These are phyloP conservation scores for Hanseniaspora guilliermondii DNA, from an alignment of 805 yeast genomes.

Conservation along the genomic window DNA sequence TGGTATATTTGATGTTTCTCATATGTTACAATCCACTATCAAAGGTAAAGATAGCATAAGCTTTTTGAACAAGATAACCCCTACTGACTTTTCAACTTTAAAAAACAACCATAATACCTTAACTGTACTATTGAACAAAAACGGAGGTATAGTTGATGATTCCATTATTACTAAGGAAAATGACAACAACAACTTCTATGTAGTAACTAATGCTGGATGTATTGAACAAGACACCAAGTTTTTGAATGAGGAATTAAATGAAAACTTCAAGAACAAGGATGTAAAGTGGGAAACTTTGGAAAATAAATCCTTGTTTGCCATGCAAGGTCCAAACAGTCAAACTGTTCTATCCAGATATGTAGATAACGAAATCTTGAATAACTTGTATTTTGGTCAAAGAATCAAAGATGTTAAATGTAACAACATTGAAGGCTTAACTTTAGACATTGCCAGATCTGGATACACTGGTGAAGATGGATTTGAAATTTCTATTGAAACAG, in stretches of 20 bases:
- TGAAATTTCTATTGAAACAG: slow-evolving; percentile 67
- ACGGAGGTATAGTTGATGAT: slow-evolving; percentile 89
- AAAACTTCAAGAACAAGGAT: slow-evolving; percentile 25
- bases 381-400: slow-evolving; percentile 62
- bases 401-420: slow-evolving; percentile 31
- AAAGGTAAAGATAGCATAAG: slow-evolving; percentile 54
- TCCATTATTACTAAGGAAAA: slow-evolving; percentile 76
- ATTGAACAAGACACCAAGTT: slow-evolving; percentile 66
- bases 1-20: slow-evolving; percentile 92
- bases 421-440: slow-evolving; percentile 1
- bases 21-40: slow-evolving; percentile 85
- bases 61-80: slow-evolving; percentile 73
- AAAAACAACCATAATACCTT: slow-evolving; percentile 53
- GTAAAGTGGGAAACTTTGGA: slow-evolving; percentile 40
- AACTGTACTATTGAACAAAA: slow-evolving; percentile 56
- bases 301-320: slow-evolving; percentile 62
- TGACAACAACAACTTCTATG: slow-evolving; percentile 44
- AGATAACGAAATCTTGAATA: slow-evolving; percentile 32
- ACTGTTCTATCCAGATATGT: slow-evolving; percentile 53
- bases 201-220: slow-evolving; percentile 95
- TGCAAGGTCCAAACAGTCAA: slow-evolving; percentile 88
- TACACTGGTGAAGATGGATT: slow-evolving; percentile 99
- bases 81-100: slow-evolving; percentile 60
- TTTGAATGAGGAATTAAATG: slow-evolving; percentile 40
- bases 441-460: slow-evolving; percentile 84